Evolutionary conservation across 2,329 filamentous ascomycete species (phyloP).

Genomic region (Claviceps humidiphila): DNA sequence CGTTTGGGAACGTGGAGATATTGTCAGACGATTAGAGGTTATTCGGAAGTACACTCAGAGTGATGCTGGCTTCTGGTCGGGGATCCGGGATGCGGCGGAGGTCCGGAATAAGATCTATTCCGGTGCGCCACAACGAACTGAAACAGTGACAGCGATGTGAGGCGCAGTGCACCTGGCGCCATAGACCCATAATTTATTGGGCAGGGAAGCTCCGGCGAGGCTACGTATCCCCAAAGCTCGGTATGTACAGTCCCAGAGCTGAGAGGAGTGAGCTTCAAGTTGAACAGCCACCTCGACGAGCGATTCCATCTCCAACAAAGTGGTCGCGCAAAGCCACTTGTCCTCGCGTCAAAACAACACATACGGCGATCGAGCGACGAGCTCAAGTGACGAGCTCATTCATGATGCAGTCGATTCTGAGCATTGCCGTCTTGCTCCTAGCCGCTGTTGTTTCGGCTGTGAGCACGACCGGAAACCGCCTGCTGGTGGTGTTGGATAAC

Average conservation of each 20-base stretch:
- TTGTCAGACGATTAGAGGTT: background rate
- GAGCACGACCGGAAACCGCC: slow-evolving; percentile 64
- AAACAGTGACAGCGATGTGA: background rate
- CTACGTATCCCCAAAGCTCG: slow-evolving; percentile 22
- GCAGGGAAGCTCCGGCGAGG: slow-evolving; percentile 13
- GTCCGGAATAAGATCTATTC: slow-evolving; percentile 3
- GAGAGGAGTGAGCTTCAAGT: slow-evolving; percentile 1
- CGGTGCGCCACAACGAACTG: background rate
- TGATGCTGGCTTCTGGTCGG: background rate
- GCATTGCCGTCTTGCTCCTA: slow-evolving; percentile 54
- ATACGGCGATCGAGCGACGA: background rate
- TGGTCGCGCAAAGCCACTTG: background rate
- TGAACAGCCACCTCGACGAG: slow-evolving; percentile 6
- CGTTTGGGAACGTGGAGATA: too few species aligned
- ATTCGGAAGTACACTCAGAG: background rate
- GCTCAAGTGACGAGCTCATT: background rate
- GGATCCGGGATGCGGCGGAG: background rate
- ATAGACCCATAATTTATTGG: background rate
- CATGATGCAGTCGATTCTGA: slow-evolving; percentile 61
- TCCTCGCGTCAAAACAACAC: background rate
- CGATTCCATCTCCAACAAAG: background rate
- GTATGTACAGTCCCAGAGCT: slow-evolving; percentile 7
- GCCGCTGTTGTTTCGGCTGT: slow-evolving; percentile 57
- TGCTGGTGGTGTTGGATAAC: slow-evolving; percentile 81
- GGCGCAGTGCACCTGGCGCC: background rate